Base-by-base conservation (phyloP, 768 basidiomycete species). In the Candolleomyces efflorescens region DNA sequence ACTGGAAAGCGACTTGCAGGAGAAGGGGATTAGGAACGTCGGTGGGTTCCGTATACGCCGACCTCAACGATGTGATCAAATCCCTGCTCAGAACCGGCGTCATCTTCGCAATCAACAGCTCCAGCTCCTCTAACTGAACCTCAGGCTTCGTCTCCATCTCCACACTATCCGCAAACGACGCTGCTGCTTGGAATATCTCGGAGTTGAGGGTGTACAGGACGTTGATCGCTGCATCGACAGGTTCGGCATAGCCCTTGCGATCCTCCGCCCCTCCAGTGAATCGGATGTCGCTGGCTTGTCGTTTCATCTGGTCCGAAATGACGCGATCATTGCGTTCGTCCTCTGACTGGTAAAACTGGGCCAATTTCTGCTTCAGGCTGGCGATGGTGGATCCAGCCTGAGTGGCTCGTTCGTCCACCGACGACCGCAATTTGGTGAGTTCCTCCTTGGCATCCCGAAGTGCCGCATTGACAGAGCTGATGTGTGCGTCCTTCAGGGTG, bases 131-230 rank as follows among this genome's bases (percentile, higher is more conserved):
- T 26, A 22, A 55, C 41, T 60, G 63, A 7, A 18, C 44, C 56
- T 53, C 62, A 58, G 63, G 62, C 65, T 61, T 64, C 64, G 66
- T 66, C 61, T 64, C 68, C 56, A 59, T 62, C 55, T 72, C 72
- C 37, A 75, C 64, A 12, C 67, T 68, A 59, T 77, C 76, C 5
- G 75, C 72, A 62, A 78, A 68, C 47, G 70, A 69, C 3, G 77
- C 77, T 2, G 75, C 70, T 7, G 67, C 65, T 63, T 77, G 77
- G 64, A 73, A 76, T 22, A 75, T 71, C 51, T 76, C 75, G 12
- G 72, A 70, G 65, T 77, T 76, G 54, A 76, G 63, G 18, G 63
- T 54, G 44, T 73, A 67, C 39, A 73, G 53, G 22, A 63, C 24
- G 18, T 41, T 43, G 12, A 58, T 50, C 24, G 56, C 56, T 22